Conservation (phyloP, 768 basidiomycete genomes). For the Tylopilus felleus region DNA sequence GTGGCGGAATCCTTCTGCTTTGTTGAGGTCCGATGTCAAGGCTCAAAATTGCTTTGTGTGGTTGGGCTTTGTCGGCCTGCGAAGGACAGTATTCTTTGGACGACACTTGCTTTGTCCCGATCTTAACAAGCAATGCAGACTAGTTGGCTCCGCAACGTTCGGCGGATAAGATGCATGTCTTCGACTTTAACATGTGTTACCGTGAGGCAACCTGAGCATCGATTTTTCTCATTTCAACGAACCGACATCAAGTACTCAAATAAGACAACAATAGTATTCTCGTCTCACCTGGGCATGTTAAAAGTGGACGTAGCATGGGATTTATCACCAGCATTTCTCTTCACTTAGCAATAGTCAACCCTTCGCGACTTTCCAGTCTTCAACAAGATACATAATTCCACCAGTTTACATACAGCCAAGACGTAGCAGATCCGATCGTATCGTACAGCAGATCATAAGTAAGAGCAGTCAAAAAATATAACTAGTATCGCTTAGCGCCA, state of each 20-base stretch:
- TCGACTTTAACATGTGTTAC: no score
- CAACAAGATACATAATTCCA: neutral
- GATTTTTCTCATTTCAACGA: neutral
- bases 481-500: conserved; percentile 36
- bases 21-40: conserved; percentile 16
- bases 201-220: neutral
- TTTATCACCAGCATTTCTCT: no score
- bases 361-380: neutral
- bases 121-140: conserved; percentile 5
- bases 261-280: no score
- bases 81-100: neutral
- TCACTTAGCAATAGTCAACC: no score
- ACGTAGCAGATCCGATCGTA: neutral
- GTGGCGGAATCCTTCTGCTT: conserved; percentile 9
- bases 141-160: neutral
- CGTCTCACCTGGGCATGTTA: no score
- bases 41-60: conserved; percentile 13
- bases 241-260: neutral
- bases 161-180: neutral
- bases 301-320: no score
- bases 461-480: neutral
- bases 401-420: neutral
- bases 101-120: conserved; percentile 8
- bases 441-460: conserved; percentile 18
- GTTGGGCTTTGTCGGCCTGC: neutral